Conservation (phyloP, 176 grass and related monocot genomes). For the Poa pratensis region DNA sequence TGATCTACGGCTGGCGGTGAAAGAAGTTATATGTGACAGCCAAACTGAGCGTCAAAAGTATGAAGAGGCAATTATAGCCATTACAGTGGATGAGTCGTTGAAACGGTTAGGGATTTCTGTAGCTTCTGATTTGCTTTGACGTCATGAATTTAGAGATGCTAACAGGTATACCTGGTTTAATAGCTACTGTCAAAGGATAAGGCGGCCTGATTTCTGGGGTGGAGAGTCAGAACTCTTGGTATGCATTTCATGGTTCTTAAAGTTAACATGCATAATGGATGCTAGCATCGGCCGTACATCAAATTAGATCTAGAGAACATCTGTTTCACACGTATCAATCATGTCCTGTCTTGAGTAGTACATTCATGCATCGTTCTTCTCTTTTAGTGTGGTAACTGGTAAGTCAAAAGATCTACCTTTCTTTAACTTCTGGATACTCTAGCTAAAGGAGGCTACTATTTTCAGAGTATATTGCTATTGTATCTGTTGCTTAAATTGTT, state of each 20-base stretch:
- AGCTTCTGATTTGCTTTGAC: constrained; percentile 41
- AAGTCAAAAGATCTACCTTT: constrained; percentile 7
- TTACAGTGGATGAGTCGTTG: constrained; percentile 90
- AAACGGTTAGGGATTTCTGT: constrained; percentile 56
- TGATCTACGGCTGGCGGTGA: constrained; percentile 87
- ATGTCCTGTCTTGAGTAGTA: not conserved
- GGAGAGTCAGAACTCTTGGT: constrained; percentile 95
- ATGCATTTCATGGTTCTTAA: constrained; percentile 36
- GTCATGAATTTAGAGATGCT: constrained; percentile 23
- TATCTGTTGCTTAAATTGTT: constrained; percentile 31
- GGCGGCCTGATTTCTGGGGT: constrained; percentile 89
- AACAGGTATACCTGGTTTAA: constrained; percentile 31
- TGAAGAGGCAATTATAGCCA: constrained; percentile 82
- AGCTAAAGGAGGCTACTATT: constrained; percentile 8
- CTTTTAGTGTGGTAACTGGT: not conserved
- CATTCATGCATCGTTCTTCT: constrained; percentile 26
- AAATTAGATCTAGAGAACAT: constrained; percentile 38
- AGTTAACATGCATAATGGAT: constrained; percentile 29
- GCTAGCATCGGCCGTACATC: not conserved
- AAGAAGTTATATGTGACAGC: constrained; percentile 90
- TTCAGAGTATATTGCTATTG: constrained; percentile 29
- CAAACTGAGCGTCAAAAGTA: constrained; percentile 63
- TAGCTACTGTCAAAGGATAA: constrained; percentile 95
- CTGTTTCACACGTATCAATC: not conserved
- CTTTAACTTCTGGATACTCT: constrained; percentile 36